These are phyloP conservation scores for Gynostemma pentaphyllum DNA, from an alignment of 306 rosid species.

Conservation along the genomic window DNA sequence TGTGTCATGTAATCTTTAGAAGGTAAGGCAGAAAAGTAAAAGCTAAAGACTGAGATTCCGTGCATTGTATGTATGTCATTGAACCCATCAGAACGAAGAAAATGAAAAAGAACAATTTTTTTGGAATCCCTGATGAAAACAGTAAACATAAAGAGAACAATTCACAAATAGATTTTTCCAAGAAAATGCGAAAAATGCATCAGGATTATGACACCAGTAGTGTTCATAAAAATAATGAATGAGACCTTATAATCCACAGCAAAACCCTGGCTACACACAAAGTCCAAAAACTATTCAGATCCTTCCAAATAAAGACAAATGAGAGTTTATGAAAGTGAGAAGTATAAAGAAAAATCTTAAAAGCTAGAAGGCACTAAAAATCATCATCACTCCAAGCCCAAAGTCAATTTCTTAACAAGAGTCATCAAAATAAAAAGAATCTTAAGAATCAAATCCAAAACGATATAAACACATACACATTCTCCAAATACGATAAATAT, in stretches of 20 bases:
- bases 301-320: neutral
- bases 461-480: conserved; percentile 3
- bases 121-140: neutral
- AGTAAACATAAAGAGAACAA: neutral
- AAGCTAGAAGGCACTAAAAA: neutral
- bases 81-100: conserved; percentile 1
- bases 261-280: neutral
- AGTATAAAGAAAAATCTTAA: neutral
- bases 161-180: neutral
- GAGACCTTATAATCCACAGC: neutral
- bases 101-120: neutral
- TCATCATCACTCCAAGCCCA: neutral
- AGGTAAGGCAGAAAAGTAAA: neutral
- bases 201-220: neutral
- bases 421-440: too few species aligned
- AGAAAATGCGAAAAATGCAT: neutral
- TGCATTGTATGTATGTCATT: neutral
- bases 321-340: too few species aligned
- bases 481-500: conserved; percentile 1
- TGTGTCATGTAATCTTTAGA: neutral
- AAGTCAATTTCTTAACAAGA: neutral
- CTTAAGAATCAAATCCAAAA: neutral
- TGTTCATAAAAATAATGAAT: neutral
- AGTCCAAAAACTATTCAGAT: neutral
- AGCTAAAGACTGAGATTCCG: neutral